Base-by-base conservation (phyloP, 768 basidiomycete genomes). In the Auriscalpium vulgare region DNA sequence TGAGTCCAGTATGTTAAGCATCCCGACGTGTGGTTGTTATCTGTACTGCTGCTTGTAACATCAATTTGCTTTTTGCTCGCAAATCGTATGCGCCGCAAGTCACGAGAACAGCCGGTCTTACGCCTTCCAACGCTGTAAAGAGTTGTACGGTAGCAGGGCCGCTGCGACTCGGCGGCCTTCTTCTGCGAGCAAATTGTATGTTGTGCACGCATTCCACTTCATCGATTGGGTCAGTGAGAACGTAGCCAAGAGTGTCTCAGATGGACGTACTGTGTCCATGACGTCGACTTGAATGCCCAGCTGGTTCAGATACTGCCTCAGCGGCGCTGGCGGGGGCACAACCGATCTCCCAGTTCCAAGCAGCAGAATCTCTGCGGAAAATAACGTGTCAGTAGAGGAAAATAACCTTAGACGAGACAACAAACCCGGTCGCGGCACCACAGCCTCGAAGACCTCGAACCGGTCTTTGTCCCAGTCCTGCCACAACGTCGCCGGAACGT, bases 151-250 rank as follows among this genome's bases (percentile, higher is more conserved):
- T 17, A 95, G 75, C n/a, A 97, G 70, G 2, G 94, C 95, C 13
- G 91, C 94, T 43, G 93, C 91, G 11, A 97, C 91, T 23, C 88
- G 84, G 52, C 95, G 77, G 8, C 95, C 95, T 71, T 99, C 95
- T 68, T 99, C 95, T 0, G 87, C 72, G 47, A 99, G 77, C 21
- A 99, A 68, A 69, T 99, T 97, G 70, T 94, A 99, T 0, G 95
- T 97, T 29, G 95, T 87, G 63, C 91, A 94, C 16, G 95, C 95
- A 67, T 95, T 97, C 65, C 91, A 76, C 94, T 89, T 55, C 14
- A 21, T 8, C 29, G 16, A 17, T 13, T 50, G 7, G 6, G 19
- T 54, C n/a, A 54, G 55, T 29, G n/a, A 14, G 17, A 51, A 7
- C 9, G 13, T 10, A 29, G 36, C 51, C 23, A 37, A 10, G 16